Evolutionary conservation across 2,329 filamentous ascomycete genomes (phyloP).

Genomic region (Leptoxyphium fumago): DNA sequence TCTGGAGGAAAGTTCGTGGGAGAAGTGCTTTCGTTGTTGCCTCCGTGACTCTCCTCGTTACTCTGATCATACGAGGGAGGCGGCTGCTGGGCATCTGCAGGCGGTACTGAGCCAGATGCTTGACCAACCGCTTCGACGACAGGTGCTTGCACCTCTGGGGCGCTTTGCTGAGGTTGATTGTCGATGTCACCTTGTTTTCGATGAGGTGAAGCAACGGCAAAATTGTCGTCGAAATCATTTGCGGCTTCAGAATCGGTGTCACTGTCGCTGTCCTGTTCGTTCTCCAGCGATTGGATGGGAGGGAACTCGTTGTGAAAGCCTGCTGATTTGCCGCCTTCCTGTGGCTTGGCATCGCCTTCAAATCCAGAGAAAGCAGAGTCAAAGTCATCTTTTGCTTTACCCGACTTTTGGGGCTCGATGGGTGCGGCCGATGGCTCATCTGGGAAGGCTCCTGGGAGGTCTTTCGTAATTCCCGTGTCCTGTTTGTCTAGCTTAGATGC

Average conservation of each 20-base stretch:
- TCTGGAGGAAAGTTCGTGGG: conserved; percentile 34
- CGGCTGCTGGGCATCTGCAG: conserved; percentile 40
- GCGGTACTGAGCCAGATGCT: conserved; percentile 30
- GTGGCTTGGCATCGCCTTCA: conserved; percentile 19
- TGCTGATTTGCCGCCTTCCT: conserved; percentile 9
- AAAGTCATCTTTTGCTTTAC: conserved; percentile 58
- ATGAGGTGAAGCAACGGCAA: conserved; percentile 47
- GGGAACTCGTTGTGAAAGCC: conserved; percentile 55
- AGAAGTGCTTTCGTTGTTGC: conserved; percentile 13
- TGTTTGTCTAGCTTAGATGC: conserved; percentile 11
- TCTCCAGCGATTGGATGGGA: conserved; percentile 74
- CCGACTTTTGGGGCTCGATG: conserved; percentile 5
- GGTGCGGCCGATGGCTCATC: conserved; percentile 17
- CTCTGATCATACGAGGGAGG: conserved; percentile 42
- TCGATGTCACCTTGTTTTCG: background rate
- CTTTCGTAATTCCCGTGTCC: conserved; percentile 10
- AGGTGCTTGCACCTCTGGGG: conserved; percentile 15
- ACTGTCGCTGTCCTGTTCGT: conserved; percentile 74
- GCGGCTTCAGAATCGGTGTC: conserved; percentile 59
- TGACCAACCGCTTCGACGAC: conserved; percentile 12
- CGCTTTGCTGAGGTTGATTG: background rate
- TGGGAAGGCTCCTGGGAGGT: conserved; percentile 36
- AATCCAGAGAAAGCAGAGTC: conserved; percentile 76
- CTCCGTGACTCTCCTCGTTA: conserved; percentile 19
- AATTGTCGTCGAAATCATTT: conserved; percentile 71